Conservation (phyloP, 176 grass and related monocot species). For the Carex littledalei region DNA sequence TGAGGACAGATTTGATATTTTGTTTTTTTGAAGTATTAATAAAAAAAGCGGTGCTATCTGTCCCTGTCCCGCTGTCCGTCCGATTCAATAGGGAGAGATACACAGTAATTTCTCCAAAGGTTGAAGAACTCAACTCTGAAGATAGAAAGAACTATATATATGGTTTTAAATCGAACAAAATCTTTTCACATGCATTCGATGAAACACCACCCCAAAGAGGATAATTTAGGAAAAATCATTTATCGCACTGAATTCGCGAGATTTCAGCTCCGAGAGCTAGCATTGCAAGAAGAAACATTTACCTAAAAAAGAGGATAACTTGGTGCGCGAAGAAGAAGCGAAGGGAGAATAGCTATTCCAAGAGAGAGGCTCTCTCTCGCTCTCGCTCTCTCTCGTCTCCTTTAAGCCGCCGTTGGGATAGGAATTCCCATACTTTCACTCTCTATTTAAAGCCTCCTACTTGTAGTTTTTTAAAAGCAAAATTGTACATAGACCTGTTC, state of each 20-base stretch:
- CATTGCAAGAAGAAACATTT: no score
- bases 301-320: not conserved
- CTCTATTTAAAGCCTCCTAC: conserved; percentile 19
- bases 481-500: not conserved
- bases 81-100: not conserved
- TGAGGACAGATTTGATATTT: no score
- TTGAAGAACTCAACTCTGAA: no score
- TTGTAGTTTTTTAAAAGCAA: no score
- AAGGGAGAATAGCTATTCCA: not conserved
- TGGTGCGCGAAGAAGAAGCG: no score
- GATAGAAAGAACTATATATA: no score
- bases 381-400: not conserved
- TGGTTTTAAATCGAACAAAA: not conserved
- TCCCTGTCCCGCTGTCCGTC: no score
- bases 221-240: not conserved
- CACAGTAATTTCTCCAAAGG: no score
- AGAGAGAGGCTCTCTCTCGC: conserved; percentile 5
- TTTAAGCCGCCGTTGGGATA: conserved; percentile 6
- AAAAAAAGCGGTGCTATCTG: no score
- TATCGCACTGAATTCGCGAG: not conserved
- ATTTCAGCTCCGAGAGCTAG: not conserved
- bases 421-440: not conserved
- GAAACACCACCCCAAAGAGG: not conserved
- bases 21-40: no score
- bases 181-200: not conserved